Percentiles rank a stretch among this genome's conserved stretches.
Conservation (phyloP, 2,329 filamentous ascomycete species). For the Amesomyces nigricolor region DNA sequence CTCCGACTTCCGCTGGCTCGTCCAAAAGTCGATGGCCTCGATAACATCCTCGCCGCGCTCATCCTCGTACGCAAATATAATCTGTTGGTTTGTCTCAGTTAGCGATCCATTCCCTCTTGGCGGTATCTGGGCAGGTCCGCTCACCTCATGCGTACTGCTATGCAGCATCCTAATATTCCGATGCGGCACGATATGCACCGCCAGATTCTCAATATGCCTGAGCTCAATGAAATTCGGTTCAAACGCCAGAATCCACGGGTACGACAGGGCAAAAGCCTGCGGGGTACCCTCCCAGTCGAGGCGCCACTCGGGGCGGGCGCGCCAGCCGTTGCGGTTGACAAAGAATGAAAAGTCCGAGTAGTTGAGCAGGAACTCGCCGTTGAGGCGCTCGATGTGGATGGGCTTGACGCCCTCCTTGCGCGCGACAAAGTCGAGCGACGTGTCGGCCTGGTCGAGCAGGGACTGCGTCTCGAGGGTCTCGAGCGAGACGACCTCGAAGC, state of each 20-base stretch:
- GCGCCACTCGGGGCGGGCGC: constrained; percentile 90
- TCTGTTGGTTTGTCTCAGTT: constrained; percentile 48
- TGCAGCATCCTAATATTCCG: constrained; percentile 98
- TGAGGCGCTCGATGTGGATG: constrained; percentile 94
- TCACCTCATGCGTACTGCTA: constrained; percentile 92
- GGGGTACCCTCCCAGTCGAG: constrained; percentile 97
- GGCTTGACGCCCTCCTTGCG: constrained; percentile 89
- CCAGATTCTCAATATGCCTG: constrained; percentile 87
- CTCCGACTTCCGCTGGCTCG: constrained; percentile 50
- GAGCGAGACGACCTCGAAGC: constrained; percentile 93
- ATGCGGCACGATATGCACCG: constrained; percentile 91
- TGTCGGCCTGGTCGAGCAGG: constrained; percentile 93
- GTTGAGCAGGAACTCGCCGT: constrained; percentile 94
- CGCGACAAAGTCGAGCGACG: constrained; percentile 93
- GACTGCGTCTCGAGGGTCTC: constrained; percentile 98
- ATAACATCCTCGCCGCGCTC: constrained; percentile 90
- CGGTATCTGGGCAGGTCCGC: too few species aligned
- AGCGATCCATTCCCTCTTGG: too few species aligned
- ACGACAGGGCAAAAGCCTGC: constrained; percentile 86
- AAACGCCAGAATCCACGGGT: constrained; percentile 95
- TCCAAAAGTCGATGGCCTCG: constrained; percentile 96
- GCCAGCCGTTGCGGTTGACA: constrained; percentile 97
- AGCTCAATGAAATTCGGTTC: constrained; percentile 98
- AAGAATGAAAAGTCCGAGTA: constrained; percentile 99
- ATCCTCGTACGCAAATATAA: constrained; percentile 95